Evolutionary conservation across 208 protist species (phyloP), one percentile per base, ranked within the genome.

Genomic region (Acanthamoeba triangularis): DNA sequence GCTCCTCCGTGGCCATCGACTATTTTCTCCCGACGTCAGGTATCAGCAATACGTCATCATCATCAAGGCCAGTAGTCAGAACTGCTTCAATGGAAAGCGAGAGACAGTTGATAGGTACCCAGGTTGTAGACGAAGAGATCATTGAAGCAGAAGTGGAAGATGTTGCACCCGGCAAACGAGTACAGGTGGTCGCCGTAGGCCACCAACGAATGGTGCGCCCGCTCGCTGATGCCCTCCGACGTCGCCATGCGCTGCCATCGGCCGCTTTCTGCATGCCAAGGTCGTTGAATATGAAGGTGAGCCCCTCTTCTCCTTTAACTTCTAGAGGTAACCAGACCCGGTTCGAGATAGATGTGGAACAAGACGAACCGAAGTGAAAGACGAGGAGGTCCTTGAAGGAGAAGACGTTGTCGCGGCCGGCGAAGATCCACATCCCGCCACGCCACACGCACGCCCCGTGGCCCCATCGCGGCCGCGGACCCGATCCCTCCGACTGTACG

Each of bases 131-230:
- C 49, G 87, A 54, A 74, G 61, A 93, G 63, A 25, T 93, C 87
- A 37, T 93, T 93, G 87, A 93, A 93, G 87, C 87, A 76, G 25
- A 93, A 93, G 87, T 93, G 87, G 63, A 93, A 93, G 87, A 93
- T 74, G 61, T 93, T 93, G 61, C 87, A 76, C 25, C 87, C 87
- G 5, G 61, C 87, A 56, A 93, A 93, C 63, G 63, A 76, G 30
- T 93, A 93, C 33, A 93, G 33, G 37, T 93, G 54, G 37, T 74
- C 87, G 23, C 63, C 87, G 41, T 93, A 74, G 63, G 63, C 87
- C 8, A 74, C 87, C 37, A 74, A 20, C 37, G 87, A 93, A 35
- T 93, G 87, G 63, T 76, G 47, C 16, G 87, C 87, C 65, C 87
- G 8, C 61, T 93, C 87, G n/a, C 61, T 93, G 25, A 93, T 74